phyloP scores from a whole-genome alignment of 768 basidiomycete genomes.

The Holtermannia corniformis region DNA sequence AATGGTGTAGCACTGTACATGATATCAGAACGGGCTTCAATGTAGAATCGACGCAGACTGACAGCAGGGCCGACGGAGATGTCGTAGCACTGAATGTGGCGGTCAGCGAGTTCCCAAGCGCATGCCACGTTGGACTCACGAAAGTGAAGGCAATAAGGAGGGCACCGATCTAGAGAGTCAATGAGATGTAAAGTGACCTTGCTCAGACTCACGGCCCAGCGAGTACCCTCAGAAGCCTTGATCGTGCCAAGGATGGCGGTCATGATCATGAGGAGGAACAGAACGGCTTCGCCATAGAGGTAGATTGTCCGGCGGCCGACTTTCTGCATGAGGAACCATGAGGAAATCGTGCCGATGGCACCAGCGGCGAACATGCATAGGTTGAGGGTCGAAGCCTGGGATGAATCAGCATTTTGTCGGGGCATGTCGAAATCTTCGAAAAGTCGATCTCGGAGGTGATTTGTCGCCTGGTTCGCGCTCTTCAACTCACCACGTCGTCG shows the following conservation, averaged over 20 bases:
- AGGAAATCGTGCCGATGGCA: conserved; percentile 25
- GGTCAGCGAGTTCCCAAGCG: no score
- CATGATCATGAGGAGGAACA: background rate
- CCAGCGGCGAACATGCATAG: conserved; percentile 10
- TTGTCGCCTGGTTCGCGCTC: background rate
- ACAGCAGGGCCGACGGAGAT: conserved; percentile 27
- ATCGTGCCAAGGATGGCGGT: background rate
- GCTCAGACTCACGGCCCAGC: background rate
- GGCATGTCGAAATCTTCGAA: background rate
- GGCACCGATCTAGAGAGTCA: no score
- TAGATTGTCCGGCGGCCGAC: conserved; percentile 38
- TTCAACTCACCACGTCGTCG: background rate
- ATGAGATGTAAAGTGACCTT: conserved; percentile 1
- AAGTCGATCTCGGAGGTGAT: no score
- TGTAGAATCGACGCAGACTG: no score
- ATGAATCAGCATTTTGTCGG: background rate
- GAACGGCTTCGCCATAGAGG: conserved; percentile 2
- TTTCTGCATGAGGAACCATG: conserved; percentile 21
- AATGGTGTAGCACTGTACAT: conserved; percentile 27
- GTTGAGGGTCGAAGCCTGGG: conserved; percentile 3
- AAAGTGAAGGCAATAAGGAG: conserved; percentile 13
- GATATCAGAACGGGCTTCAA: no score
- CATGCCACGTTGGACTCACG: no score
- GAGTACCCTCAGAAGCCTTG: conserved; percentile 24
- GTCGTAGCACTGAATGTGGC: no score